These are phyloP conservation scores for Fusarium phyllophilum DNA, from an alignment of 2,329 filamentous ascomycete genomes.

Conservation along the genomic window DNA sequence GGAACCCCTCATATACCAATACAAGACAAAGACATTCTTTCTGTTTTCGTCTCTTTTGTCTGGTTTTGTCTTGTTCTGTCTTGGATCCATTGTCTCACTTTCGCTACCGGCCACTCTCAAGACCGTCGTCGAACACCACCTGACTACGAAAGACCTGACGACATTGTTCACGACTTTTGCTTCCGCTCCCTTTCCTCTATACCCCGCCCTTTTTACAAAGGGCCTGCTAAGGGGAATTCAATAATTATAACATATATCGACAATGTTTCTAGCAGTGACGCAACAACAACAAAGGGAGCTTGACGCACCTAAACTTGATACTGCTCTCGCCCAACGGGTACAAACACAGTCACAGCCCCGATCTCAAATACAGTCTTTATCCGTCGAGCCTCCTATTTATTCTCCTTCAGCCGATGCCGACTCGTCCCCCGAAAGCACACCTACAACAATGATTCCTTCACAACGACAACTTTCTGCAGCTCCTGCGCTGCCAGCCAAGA, in stretches of 20 bases:
- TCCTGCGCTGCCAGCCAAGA: slow-evolving; percentile 63
- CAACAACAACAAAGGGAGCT: slow-evolving; percentile 36
- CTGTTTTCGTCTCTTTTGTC: slow-evolving; percentile 39
- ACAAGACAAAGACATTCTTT: slow-evolving; percentile 29
- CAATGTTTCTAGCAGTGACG: slow-evolving; percentile 42
- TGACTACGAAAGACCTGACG: slow-evolving; percentile 28
- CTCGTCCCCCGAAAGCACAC: slow-evolving; percentile 34
- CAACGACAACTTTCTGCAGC: slow-evolving; percentile 42
- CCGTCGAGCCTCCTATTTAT: slow-evolving; percentile 42
- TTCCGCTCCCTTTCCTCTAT: slow-evolving; percentile 18
- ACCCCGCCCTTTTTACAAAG: slow-evolving; percentile 27
- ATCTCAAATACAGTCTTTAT: slow-evolving; percentile 43
- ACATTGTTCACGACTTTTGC: slow-evolving; percentile 28
- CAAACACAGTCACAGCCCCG: slow-evolving; percentile 25
- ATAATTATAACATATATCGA: slow-evolving; percentile 31
- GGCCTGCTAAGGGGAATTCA: slow-evolving; percentile 31
- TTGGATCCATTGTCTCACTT: slow-evolving; percentile 33
- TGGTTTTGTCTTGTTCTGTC: slow-evolving; percentile 30
- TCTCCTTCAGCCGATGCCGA: slow-evolving; percentile 40
- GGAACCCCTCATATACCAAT: not conserved
- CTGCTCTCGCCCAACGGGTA: slow-evolving; percentile 27
- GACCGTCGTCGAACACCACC: slow-evolving; percentile 19
- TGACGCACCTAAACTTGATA: slow-evolving; percentile 35
- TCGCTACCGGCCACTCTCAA: slow-evolving; percentile 33
- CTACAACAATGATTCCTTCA: slow-evolving; percentile 46